Evolutionary conservation across 768 basidiomycete species (phyloP), one percentile per base, ranked within the genome.

Genomic region (Boletus subparvulus): DNA sequence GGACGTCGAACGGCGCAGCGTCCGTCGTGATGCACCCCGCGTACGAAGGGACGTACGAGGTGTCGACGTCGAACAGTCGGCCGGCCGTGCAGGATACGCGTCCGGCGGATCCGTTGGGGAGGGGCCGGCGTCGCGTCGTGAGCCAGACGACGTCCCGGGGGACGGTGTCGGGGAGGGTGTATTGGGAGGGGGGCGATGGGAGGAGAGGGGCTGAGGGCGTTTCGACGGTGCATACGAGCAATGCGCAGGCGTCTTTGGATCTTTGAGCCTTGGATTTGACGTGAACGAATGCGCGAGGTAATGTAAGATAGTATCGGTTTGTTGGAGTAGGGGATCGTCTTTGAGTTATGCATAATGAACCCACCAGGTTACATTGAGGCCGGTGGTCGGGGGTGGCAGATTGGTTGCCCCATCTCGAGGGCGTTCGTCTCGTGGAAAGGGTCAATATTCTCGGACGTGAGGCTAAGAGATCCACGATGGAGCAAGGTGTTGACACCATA

Each of bases 351-450:
- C 21, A 21, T 21, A 21, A 21, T 21, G 21, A 21, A 21, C 21
- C 21, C 21, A 21, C 21, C 21, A 21, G 21, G 26, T 28, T 28
- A 28, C 26, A 75, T 85, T 47, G 89, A 92, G 67, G 75, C 78
- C 35, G 84, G 89, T 61, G 83, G 84, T 26, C 78, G 77, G 53
- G 79, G 75, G 19, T 92, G 90, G 90, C 78, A 2, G 87, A 90
- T 49, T 81, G 80, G 61, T 78, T 92, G 53, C 89, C 26, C 26
- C 26, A 6, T 28, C 26, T 28, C 26, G 4, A 28, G 26, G 26
- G 26, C 21, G 72, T 91, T 56, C 86, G 90, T 26, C 69, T 81
- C 41, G 72, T 77, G 73, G 75, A 49, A 79, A 80, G 63, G 66
- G 21, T 21, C 21, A 21, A 21, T 21, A 21, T 70, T 61, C 52